These are phyloP conservation scores for Baeospora myosura DNA, from an alignment of 1,284 basidiomycete species.

Conservation along the genomic window DNA sequence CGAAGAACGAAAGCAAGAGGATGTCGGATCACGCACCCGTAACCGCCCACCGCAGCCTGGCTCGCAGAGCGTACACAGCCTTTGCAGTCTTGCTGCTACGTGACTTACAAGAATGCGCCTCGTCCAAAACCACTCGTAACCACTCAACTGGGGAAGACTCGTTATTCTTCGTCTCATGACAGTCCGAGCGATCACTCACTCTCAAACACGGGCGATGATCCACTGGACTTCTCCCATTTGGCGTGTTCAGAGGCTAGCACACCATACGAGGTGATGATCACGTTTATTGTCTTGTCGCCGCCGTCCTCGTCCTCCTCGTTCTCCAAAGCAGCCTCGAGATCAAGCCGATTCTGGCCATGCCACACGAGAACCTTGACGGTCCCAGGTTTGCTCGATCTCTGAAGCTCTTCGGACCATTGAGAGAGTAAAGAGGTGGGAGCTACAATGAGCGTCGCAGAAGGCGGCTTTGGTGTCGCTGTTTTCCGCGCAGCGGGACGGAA, in stretches of 20 bases:
- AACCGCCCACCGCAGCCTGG: slow-evolving; percentile 83
- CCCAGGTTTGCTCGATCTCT: slow-evolving; percentile 65
- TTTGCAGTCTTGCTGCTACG: slow-evolving; percentile 85
- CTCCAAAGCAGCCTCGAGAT: slow-evolving; percentile 60
- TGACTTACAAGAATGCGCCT: slow-evolving; percentile 95
- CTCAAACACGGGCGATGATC: slow-evolving; percentile 66
- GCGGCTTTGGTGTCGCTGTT: slow-evolving; percentile 24
- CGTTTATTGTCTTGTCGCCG: slow-evolving; percentile 53
- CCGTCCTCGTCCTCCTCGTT: slow-evolving; percentile 26
- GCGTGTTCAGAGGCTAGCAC: slow-evolving; percentile 79
- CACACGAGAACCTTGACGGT: slow-evolving; percentile 69
- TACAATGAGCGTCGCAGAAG: slow-evolving; percentile 80
- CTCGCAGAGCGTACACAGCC: slow-evolving; percentile 80
- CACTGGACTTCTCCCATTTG: slow-evolving; percentile 58
- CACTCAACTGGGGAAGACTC: slow-evolving; percentile 53
- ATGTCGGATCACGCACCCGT: slow-evolving; percentile 45
- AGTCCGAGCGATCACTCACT: slow-evolving; percentile 32
- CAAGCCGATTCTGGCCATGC: slow-evolving; percentile 79
- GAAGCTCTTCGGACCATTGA: slow-evolving; percentile 89
- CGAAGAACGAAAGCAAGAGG: slow-evolving; percentile 3
- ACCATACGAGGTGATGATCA: slow-evolving; percentile 89
- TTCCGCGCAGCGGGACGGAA: slow-evolving; percentile 40
- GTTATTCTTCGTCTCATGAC: too few species aligned
- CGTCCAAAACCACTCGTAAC: slow-evolving; percentile 78
- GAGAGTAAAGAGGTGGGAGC: slow-evolving; percentile 86